phyloP scores from a whole-genome alignment of 2,329 filamentous ascomycete species.

The Aspergillus sp. region DNA sequence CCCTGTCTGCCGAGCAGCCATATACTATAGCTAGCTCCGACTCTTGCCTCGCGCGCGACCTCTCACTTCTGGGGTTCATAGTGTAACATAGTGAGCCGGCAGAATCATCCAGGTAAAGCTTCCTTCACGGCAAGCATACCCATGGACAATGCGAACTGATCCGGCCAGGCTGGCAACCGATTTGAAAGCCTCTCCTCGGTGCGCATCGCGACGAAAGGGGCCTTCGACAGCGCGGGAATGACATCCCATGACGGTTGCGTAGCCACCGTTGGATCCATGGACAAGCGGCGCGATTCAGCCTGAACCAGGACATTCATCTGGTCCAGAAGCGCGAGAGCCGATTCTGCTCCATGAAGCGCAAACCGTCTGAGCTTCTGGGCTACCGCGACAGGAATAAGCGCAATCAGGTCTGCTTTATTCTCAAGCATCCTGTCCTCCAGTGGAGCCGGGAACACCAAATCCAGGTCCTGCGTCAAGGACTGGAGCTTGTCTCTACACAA shows the following conservation, averaged over 20 bases:
- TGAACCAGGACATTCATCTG: not conserved
- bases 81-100: too few species aligned
- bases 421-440: not conserved
- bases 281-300: not conserved
- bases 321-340: not conserved
- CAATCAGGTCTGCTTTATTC: not conserved
- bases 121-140: constrained; percentile 3
- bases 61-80: too few species aligned
- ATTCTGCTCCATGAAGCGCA: not conserved
- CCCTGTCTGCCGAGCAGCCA: too few species aligned
- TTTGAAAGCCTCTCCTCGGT: not conserved
- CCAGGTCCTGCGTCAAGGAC: not conserved
- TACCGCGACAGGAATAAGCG: not conserved
- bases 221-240: not conserved
- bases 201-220: not conserved
- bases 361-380: not conserved
- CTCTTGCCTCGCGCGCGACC: too few species aligned
- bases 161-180: not conserved
- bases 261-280: not conserved
- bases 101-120: too few species aligned
- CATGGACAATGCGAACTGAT: constrained; percentile 2
- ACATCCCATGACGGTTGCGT: not conserved
- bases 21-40: too few species aligned
- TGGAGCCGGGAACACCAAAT: not conserved
- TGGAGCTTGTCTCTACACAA: not conserved